A percentile compares a stretch with the other conserved stretches of the same genome.
phyloP scores from a whole-genome alignment of 108 stramenopile species.

The Bacterosira constricta region DNA sequence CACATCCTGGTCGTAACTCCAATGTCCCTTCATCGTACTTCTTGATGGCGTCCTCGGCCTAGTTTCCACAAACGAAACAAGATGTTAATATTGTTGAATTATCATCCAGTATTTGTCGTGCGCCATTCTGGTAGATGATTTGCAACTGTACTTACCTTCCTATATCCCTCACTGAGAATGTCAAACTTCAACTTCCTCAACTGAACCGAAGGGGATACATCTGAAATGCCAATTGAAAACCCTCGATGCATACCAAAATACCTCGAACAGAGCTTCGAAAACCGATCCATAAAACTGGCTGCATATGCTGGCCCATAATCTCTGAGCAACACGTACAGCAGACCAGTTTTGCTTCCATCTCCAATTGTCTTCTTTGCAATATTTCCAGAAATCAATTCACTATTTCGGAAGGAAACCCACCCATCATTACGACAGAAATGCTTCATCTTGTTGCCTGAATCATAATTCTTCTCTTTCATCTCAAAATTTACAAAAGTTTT shows the following conservation, averaged over 20 bases:
- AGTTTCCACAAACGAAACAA: not conserved
- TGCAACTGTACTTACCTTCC: constrained; percentile 43
- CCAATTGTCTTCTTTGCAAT: constrained; percentile 97
- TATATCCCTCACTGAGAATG: constrained; percentile 79
- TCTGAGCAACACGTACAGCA: constrained; percentile 91
- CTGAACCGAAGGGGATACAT: constrained; percentile 90
- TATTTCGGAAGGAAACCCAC: constrained; percentile 90
- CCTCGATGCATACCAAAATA: constrained; percentile 93
- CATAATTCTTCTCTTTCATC: constrained; percentile 94
- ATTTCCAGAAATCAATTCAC: constrained; percentile 93
- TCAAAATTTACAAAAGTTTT: constrained; percentile 89
- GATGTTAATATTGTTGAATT: constrained; percentile 10
- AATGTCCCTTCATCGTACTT: constrained; percentile 87
- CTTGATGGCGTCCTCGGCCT: constrained; percentile 86
- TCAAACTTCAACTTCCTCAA: constrained; percentile 80
- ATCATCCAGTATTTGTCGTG: too few species aligned
- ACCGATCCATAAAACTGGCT: constrained; percentile 91
- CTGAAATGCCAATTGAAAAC: constrained; percentile 97
- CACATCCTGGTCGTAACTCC: constrained; percentile 95
- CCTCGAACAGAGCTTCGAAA: constrained; percentile 93
- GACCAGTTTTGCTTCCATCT: constrained; percentile 94
- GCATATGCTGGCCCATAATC: constrained; percentile 78
- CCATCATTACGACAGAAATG: constrained; percentile 96
- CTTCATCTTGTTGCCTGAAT: constrained; percentile 52
- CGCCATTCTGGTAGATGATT: not conserved